Percentiles rank a stretch among this genome's conserved stretches.
Evolutionary conservation across 768 basidiomycete species (phyloP).

Genomic region (Antrodiella citrinella): DNA sequence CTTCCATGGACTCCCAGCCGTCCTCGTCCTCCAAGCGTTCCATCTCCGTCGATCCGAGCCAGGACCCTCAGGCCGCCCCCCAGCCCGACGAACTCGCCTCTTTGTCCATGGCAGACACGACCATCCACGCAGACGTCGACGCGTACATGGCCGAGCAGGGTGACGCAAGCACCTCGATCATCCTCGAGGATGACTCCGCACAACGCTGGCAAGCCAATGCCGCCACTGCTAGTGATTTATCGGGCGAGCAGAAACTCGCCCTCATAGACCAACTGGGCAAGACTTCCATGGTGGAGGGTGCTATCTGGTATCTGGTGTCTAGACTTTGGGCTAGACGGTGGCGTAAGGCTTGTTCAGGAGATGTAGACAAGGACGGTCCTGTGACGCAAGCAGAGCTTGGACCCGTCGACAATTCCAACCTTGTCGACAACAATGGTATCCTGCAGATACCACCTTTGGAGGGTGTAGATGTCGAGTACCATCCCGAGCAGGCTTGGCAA

Average conservation of each 20-base stretch:
- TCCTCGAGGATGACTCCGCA: conserved; percentile 2
- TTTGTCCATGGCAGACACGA: conserved; percentile 26
- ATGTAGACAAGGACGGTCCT: conserved; percentile 58
- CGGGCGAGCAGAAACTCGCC: conserved; percentile 39
- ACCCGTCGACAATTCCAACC: conserved; percentile 64
- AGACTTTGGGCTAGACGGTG: conserved; percentile 69
- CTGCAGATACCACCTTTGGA: conserved; percentile 44
- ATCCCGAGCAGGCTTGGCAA: conserved; percentile 68
- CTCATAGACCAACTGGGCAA: conserved; percentile 40
- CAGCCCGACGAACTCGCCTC: conserved; percentile 15
- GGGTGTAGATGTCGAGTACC: conserved; percentile 63
- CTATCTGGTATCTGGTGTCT: conserved; percentile 75
- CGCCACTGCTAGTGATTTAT: conserved; percentile 13
- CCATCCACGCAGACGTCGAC: conserved; percentile 48
- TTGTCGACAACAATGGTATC: conserved; percentile 48
- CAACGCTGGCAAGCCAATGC: background rate
- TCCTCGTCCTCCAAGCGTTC: conserved; percentile 77
- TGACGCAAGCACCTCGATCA: conserved; percentile 11
- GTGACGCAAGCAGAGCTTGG: conserved; percentile 58
- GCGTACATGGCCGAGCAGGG: conserved; percentile 29
- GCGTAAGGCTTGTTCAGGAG: conserved; percentile 62
- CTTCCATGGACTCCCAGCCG: conserved; percentile 66
- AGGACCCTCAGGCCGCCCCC: conserved; percentile 29
- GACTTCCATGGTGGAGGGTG: conserved; percentile 48
- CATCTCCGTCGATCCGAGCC: conserved; percentile 54